Base-by-base conservation (phyloP, 352 stramenopile genomes). In the Thalassiosira mediterranea region DNA sequence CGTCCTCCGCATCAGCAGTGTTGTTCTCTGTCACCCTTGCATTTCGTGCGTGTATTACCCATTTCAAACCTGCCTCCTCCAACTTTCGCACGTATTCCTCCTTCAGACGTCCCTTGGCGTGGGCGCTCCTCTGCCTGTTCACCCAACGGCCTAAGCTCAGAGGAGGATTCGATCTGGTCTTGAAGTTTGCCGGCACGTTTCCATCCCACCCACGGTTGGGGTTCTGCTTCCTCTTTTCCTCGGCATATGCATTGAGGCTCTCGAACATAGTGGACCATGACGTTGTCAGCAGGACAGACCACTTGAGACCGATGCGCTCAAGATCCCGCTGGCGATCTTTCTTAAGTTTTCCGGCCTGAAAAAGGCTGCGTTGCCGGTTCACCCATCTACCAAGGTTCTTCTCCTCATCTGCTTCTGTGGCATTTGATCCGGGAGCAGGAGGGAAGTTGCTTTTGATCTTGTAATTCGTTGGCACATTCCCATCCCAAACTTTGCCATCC, bases 381-480 rank as follows among this genome's bases (percentile, higher is more conserved):
- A 92, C 79, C 87, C 87, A 92, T 11, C 87, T 69, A 37, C 87
- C 87, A 26, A 92, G 69, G 59, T 90, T 91, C 47, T 88, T 88
- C 19, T 82, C 77, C 47, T 86, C 77, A 47, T 76, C 66, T 51
- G 56, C 59, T n/a, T 40, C 29, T 48, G 51, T 72, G n/a, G n/a
- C n/a, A n/a, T n/a, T n/a, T n/a, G n/a, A n/a, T n/a, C n/a, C n/a
- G n/a, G n/a, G n/a, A n/a, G n/a, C n/a, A n/a, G n/a, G n/a, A n/a
- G n/a, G n/a, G n/a, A n/a, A n/a, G 51, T 75, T 72, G 3, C 67
- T 72, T 61, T 84, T 88, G 25, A 92, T 89, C 56, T 79, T 86
- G 48, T 91, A 90, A 48, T 86, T 90, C 25, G 87, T 91, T 21
- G 87, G 87, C 17, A 92, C 84, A 76, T 92, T 92, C 28, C 87